Evolutionary conservation across 768 basidiomycete genomes (phyloP), one percentile per base, ranked within the genome.

Genomic region (Russula lepida): DNA sequence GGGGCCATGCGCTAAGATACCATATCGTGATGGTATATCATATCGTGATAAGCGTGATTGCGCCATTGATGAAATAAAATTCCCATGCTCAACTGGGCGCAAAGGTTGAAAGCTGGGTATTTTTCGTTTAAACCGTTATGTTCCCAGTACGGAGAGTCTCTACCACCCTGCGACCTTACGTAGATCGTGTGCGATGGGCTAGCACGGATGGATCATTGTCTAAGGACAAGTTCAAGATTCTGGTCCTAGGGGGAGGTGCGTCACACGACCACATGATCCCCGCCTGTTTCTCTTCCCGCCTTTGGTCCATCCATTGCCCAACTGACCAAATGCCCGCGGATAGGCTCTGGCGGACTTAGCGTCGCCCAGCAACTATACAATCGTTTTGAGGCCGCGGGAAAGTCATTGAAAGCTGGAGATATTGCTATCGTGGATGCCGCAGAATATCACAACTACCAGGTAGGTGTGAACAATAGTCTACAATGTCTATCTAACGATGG

Each of bases 331-430:
- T 48, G 5, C 33, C 11, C 19, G 7, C n/a, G 48, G 44, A 54
- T 70, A 95, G 92, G 93, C 51, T 84, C 84, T 28, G 92, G 80
- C 54, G 94, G 94, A 39, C 71, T 97, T 47, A 81, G 84, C 43
- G 87, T 88, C 37, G 92, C 95, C 39, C 86, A 89, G 66, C 94
- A 98, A 74, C 83, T 98, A 49, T 90, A 86, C 71, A 77, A 92
- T 67, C 80, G 85, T 32, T 93, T 97, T 71, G 79, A 80, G 64
- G 76, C 78, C 13, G 84, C 86, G 47, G 87, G 85, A 9, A 85
- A 86, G 64, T 72, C 81, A 30, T 71, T 97, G 39, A 81, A 78
- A 44, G 72, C 78, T 21, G 89, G 84, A 25, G 95, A 98, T 71
- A 84, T 98, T 49, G 90, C 84, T 6, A 86, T 98, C 58, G 74